Evolutionary conservation across 495 filamentous ascomycete genomes (phyloP).

Genomic region (Penicillium bialowiezense): DNA sequence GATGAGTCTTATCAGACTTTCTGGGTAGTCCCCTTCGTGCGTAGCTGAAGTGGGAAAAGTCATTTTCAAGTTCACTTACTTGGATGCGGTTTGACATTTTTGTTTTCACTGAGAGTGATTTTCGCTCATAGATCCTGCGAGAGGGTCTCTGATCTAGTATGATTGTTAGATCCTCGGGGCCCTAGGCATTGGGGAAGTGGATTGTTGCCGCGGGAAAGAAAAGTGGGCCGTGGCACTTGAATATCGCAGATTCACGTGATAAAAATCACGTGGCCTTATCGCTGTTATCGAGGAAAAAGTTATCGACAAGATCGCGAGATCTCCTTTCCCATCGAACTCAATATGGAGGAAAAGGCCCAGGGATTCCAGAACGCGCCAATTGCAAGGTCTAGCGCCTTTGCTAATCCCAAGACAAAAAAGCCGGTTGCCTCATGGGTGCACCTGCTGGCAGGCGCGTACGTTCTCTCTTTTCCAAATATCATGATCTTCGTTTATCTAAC

Average conservation of each 20-base stretch:
- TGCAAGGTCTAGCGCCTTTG: background rate
- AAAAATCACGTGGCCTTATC: background rate
- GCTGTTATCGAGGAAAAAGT: background rate
- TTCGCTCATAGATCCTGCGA: no score
- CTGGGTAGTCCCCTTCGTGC: no score
- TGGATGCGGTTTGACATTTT: no score
- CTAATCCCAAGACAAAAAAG: slow-evolving; percentile 9
- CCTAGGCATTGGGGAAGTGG: no score
- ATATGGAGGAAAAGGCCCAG: background rate
- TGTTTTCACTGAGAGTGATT: no score
- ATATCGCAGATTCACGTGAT: background rate
- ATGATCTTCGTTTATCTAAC: slow-evolving; percentile 9
- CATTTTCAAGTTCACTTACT: no score
- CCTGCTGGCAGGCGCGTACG: slow-evolving; percentile 83
- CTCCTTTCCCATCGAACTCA: background rate
- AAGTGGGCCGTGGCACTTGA: no score
- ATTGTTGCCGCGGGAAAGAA: no score
- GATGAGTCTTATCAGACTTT: no score
- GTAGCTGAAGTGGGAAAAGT: no score
- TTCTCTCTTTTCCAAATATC: slow-evolving; percentile 8
- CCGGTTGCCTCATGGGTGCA: slow-evolving; percentile 62
- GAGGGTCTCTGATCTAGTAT: no score
- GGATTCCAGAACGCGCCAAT: background rate
- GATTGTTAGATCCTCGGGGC: no score
- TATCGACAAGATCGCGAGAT: background rate